Base-by-base conservation (phyloP, 2,329 filamentous ascomycete species). In the Elsinoe australis region DNA sequence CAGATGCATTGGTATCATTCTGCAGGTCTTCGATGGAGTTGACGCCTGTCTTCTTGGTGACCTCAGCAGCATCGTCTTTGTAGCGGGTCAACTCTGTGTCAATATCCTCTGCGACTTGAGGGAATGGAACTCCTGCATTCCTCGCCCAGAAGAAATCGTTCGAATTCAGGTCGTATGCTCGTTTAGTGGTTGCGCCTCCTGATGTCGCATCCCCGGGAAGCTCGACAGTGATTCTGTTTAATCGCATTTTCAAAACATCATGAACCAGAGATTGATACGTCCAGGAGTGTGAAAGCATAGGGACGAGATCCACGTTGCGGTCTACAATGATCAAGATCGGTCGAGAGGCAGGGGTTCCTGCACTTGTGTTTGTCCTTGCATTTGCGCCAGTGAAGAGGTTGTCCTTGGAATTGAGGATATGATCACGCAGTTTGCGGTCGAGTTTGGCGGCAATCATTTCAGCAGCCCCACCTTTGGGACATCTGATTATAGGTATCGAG, bases 201-300 rank as follows among this genome's bases (percentile, higher is more conserved):
- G 87, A 83, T 31, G 74, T 74, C 54, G 94, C 86, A 53, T 96
- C 89, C 6, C 82, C 71, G 4, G 86, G 82, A 0, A 83, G 81
- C 61, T 95, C 87, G 35, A 98, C 85, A 1, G 87, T 95, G 56
- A 98, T 96, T 28, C 90, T 83, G 64, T 96, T 98, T 31, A 95
- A 76, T 60, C 85, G 80, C 80, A 87, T 86, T 45, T 81, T 78
- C 34, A 87, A 71, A 3, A 87, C 83, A 64, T 87, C 80, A 54
- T 82, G 85, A 12, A 94, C 85, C 8, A 95, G 71, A 5, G 86
- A 92, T 64, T 94, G 88, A 58, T 94, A 84, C 3, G 80, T 88
- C 85, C 85, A 89, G 1, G 89, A 95, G 67, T 98, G 92, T 10
- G 90, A 95, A n/a, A 98, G 76, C 92, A 98, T 96, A 2, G 92